These are phyloP conservation scores for Lentinus tigrinus DNA, from an alignment of 768 basidiomycete genomes.

Conservation along the genomic window DNA sequence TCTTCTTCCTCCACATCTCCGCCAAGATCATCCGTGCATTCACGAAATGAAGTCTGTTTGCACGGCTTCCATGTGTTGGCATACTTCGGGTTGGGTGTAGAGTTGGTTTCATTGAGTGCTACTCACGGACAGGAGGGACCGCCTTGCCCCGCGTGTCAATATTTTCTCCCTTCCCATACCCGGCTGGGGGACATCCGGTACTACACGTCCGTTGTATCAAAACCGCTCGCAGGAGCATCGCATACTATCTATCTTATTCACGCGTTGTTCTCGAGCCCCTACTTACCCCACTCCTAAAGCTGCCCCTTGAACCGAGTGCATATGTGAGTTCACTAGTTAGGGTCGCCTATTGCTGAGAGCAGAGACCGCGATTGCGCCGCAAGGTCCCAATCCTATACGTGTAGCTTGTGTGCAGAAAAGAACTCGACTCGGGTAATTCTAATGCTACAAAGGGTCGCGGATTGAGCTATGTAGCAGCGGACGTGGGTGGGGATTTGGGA, in stretches of 20 bases:
- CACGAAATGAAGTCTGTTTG: conserved; percentile 55
- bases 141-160: conserved; percentile 6
- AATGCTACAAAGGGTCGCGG: too few relatives aligned
- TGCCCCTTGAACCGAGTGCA: background rate
- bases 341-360: too few relatives aligned
- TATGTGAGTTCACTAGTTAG: too few relatives aligned
- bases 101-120: background rate
- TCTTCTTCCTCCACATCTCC: conserved; percentile 98
- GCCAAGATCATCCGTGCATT: conserved; percentile 92
- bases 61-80: background rate
- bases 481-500: too few relatives aligned
- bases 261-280: background rate
- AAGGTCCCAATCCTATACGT: background rate
- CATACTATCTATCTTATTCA: conserved; percentile 18
- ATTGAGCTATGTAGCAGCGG: too few relatives aligned
- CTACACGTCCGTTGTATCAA: conserved; percentile 20
- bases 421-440: too few relatives aligned
- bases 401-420: background rate
- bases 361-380: background rate
- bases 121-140: conserved; percentile 9
- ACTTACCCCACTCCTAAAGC: background rate
- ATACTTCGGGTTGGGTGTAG: background rate
- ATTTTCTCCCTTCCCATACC: background rate
- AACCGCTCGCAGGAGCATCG: conserved; percentile 15
- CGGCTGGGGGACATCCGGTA: conserved; percentile 9